Conservation (phyloP, 495 filamentous ascomycete species). For the Lophiostoma macrostomum region DNA sequence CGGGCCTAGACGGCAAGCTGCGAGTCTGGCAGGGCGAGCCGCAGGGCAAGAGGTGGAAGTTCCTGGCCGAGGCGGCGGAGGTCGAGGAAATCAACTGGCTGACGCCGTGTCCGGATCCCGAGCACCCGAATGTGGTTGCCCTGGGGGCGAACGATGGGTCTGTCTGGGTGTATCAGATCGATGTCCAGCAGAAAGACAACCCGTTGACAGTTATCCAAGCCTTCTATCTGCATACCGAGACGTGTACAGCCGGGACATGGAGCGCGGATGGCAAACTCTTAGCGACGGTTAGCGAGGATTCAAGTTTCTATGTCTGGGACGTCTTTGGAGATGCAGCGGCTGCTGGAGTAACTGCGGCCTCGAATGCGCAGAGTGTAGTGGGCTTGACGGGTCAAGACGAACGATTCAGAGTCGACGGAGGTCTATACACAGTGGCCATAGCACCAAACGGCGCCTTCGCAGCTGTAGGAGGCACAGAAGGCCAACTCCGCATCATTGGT, state of each 20-base stretch:
- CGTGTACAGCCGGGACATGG: constrained; percentile 91
- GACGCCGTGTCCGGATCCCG: constrained; percentile 64
- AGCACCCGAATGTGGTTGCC: constrained; percentile 77
- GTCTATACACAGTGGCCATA: constrained; percentile 80
- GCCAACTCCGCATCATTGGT: constrained; percentile 76
- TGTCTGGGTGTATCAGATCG: constrained; percentile 90
- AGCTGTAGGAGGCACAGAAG: constrained; percentile 83
- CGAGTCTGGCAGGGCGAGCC: constrained; percentile 37
- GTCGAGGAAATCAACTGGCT: constrained; percentile 96
- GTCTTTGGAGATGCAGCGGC: constrained; percentile 80
- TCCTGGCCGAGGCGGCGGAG: constrained; percentile 71
- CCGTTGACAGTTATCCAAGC: constrained; percentile 78
- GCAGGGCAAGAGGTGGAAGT: constrained; percentile 53
- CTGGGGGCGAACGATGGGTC: constrained; percentile 89
- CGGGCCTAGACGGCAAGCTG: constrained; percentile 74
- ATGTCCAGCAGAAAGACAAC: constrained; percentile 51
- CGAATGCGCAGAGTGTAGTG: constrained; percentile 67
- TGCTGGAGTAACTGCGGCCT: constrained; percentile 64
- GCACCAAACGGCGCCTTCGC: constrained; percentile 73
- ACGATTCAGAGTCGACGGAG: constrained; percentile 87
- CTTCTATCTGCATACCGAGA: constrained; percentile 83
- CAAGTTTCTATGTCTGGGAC: constrained; percentile 88
- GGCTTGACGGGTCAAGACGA: constrained; percentile 79
- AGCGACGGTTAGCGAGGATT: constrained; percentile 85
- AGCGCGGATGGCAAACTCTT: constrained; percentile 82